These are phyloP conservation scores for Penicillium silybi DNA, from an alignment of 495 filamentous ascomycete species.

Conservation along the genomic window DNA sequence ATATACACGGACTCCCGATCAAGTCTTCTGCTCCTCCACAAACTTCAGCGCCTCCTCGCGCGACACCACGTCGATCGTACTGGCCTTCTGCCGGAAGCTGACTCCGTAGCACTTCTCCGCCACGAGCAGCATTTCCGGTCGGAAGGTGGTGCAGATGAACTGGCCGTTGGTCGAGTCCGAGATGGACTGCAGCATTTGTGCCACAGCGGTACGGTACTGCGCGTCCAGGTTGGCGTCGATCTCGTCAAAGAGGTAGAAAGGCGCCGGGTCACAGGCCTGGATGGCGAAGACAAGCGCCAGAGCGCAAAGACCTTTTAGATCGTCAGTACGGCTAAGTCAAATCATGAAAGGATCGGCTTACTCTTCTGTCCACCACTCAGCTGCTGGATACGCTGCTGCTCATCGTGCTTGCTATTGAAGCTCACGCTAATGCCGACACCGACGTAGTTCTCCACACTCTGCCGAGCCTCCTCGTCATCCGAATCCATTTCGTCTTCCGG, in stretches of 20 bases:
- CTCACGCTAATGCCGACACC: slow-evolving; percentile 97
- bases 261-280: slow-evolving; percentile 93
- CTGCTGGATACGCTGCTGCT: slow-evolving; percentile 97
- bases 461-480: slow-evolving; percentile 53
- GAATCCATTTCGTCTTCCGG: slow-evolving; percentile 65
- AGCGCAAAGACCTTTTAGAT: slow-evolving; percentile 75
- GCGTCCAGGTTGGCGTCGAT: slow-evolving; percentile 98
- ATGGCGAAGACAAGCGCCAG: slow-evolving; percentile 98
- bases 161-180: slow-evolving; percentile 57
- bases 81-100: slow-evolving; percentile 88
- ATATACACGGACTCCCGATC: slow-evolving; percentile 16
- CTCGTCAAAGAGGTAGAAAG: slow-evolving; percentile 99
- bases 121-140: slow-evolving; percentile 91
- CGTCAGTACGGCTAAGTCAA: background rate
- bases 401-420: slow-evolving; percentile 97
- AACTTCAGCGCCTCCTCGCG: slow-evolving; percentile 87
- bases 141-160: slow-evolving; percentile 93
- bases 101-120: slow-evolving; percentile 99
- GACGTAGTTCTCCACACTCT: slow-evolving; percentile 89
- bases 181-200: slow-evolving; percentile 77
- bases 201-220: slow-evolving; percentile 93
- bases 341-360: slow-evolving; percentile 35
- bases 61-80: slow-evolving; percentile 82
- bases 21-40: slow-evolving; percentile 73
- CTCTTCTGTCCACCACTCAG: slow-evolving; percentile 97